Evolutionary conservation across 202 grass and related monocot genomes (phyloP).

Genomic region (Hordeum pubiflorum): DNA sequence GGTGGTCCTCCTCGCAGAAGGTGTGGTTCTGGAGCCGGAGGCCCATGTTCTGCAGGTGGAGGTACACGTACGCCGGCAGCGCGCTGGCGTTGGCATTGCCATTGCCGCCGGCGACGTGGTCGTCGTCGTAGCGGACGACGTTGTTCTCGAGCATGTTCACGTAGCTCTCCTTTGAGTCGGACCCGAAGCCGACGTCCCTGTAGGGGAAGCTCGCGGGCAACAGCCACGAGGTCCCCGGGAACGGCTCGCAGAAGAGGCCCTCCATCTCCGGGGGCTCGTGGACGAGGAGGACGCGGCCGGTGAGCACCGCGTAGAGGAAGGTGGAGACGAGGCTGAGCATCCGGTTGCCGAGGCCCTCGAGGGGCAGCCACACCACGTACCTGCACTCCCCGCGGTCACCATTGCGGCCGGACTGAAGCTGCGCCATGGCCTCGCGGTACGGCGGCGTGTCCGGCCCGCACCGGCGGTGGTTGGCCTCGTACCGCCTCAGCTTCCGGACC

Average conservation of each 20-base stretch:
- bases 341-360: slow-evolving; percentile 51
- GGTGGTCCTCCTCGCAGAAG: slow-evolving; percentile 56
- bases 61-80: slow-evolving; percentile 41
- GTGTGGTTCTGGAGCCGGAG: slow-evolving; percentile 30
- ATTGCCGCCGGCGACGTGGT: no score
- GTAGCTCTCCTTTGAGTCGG: slow-evolving; percentile 25
- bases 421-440: slow-evolving; percentile 31
- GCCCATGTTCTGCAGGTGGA: slow-evolving; percentile 27
- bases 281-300: slow-evolving; percentile 41
- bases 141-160: slow-evolving; percentile 28
- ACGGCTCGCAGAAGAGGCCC: slow-evolving; percentile 62
- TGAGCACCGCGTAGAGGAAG: slow-evolving; percentile 64
- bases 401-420: slow-evolving; percentile 30
- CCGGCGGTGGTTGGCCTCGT: slow-evolving; percentile 55
- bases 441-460: slow-evolving; percentile 46
- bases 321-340: slow-evolving; percentile 54
- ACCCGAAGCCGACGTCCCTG: neutral
- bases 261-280: slow-evolving; percentile 28
- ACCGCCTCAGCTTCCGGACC: slow-evolving; percentile 36
- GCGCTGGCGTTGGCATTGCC: neutral
- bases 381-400: slow-evolving; percentile 23
- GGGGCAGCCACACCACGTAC: slow-evolving; percentile 46
- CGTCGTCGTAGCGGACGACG: slow-evolving; percentile 18
- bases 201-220: slow-evolving; percentile 43
- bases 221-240: slow-evolving; percentile 53